These are phyloP conservation scores for Amanita phalloides DNA, from an alignment of 768 basidiomycete genomes.

Conservation along the genomic window DNA sequence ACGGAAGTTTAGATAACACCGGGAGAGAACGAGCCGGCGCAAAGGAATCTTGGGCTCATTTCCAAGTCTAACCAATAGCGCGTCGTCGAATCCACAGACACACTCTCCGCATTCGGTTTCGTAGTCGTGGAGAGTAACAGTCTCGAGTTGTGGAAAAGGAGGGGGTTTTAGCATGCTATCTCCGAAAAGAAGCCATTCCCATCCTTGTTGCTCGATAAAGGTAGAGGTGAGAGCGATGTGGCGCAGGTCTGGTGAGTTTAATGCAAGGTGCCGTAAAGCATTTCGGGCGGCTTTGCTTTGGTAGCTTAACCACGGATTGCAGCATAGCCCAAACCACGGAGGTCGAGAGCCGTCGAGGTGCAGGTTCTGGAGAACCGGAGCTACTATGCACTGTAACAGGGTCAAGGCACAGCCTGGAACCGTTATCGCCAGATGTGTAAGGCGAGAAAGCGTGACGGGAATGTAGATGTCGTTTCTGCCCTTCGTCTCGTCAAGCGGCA, in stretches of 20 bases:
- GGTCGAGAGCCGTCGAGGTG: slow-evolving; percentile 6
- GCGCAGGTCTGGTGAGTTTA: background rate
- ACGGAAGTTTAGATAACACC: background rate
- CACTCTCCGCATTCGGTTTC: background rate
- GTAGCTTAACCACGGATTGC: background rate
- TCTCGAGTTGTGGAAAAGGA: background rate
- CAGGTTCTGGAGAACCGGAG: slow-evolving; percentile 5
- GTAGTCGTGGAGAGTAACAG: background rate
- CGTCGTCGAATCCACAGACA: background rate
- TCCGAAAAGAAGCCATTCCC: slow-evolving; percentile 2
- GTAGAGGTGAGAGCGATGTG: background rate
- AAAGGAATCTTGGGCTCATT: background rate
- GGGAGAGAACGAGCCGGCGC: background rate
- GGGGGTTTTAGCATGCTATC: background rate
- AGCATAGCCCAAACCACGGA: background rate
- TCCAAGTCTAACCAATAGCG: background rate
- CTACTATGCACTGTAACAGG: slow-evolving; percentile 1
- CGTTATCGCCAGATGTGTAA: slow-evolving; percentile 2
- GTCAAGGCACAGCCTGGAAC: slow-evolving; percentile 3
- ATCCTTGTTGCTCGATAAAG: background rate
- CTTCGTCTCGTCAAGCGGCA: background rate
- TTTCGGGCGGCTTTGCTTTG: background rate
- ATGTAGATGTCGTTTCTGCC: background rate
- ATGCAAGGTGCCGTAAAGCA: background rate
- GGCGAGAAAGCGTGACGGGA: slow-evolving; percentile 2